Conservation (phyloP, 345 rosid species). For the Populus deltoides region DNA sequence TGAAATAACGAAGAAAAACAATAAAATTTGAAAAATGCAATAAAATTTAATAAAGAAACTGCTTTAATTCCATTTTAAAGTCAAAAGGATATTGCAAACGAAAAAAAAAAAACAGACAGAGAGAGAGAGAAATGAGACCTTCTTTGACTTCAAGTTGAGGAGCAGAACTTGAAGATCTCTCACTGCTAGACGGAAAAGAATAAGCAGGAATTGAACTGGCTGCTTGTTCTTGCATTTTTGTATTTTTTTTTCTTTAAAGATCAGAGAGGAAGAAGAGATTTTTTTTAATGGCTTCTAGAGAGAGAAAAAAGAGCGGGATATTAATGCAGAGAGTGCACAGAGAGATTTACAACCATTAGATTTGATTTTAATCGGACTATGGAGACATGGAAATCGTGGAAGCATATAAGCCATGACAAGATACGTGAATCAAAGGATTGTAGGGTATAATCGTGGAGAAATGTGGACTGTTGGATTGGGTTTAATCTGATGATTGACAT, state of each 20-base stretch:
- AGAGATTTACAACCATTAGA: constrained; percentile 34
- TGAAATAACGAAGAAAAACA: not conserved
- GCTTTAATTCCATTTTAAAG: not conserved
- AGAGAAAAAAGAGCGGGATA: constrained; percentile 55
- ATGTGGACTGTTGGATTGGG: constrained; percentile 8
- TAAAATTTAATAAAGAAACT: not conserved
- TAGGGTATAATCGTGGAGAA: constrained; percentile 38
- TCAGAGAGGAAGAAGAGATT: not conserved
- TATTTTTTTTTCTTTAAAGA: not conserved
- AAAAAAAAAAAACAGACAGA: not conserved
- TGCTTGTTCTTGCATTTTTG: constrained; percentile 79
- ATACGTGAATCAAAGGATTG: constrained; percentile 38
- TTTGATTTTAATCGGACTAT: constrained; percentile 34
- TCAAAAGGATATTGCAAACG: not conserved
- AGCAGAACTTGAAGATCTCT: constrained; percentile 96
- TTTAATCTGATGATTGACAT: constrained; percentile 34
- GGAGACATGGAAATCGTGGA: constrained; percentile 39
- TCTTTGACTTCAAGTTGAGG: constrained; percentile 81
- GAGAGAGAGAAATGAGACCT: constrained; percentile 34
- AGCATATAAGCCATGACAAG: constrained; percentile 38
- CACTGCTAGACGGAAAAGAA: constrained; percentile 91
- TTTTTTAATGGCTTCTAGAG: not conserved
- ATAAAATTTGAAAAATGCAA: not conserved
- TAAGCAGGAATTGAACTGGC: constrained; percentile 78
- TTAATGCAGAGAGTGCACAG: constrained; percentile 22